Percentiles rank a stretch among this genome's conserved stretches.
These are phyloP conservation scores for Fusarium devonianum DNA, from an alignment of 2,329 filamentous ascomycete species.

Conservation along the genomic window DNA sequence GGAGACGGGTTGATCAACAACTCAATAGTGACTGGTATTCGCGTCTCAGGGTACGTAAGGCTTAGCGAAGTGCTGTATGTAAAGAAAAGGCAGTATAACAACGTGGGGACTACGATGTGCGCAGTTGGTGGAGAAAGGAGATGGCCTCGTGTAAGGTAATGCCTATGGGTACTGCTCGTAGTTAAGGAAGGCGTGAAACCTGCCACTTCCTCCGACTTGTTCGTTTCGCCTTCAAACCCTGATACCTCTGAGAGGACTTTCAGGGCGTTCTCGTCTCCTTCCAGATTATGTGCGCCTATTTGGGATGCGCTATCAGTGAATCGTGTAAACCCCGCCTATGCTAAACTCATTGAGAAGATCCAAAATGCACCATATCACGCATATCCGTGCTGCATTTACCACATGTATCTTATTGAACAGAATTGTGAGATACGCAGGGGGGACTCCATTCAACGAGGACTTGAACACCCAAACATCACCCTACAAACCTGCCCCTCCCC, in stretches of 20 bases:
- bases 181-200: not conserved
- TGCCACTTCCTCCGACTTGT: slow-evolving; percentile 10
- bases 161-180: not conserved
- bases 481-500: not conserved
- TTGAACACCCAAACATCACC: slow-evolving; percentile 4
- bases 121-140: slow-evolving; percentile 5
- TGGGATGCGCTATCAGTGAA: too few relatives aligned
- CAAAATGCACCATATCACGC: not conserved
- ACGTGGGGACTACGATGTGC: slow-evolving; percentile 11
- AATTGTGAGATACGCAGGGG: too few relatives aligned
- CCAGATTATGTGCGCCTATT: too few relatives aligned
- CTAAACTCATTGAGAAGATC: too few relatives aligned
- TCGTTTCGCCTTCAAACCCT: slow-evolving; percentile 16
- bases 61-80: slow-evolving; percentile 17
- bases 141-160: not conserved
- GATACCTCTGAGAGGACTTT: too few relatives aligned
- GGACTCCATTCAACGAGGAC: too few relatives aligned
- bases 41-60: slow-evolving; percentile 23
- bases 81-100: slow-evolving; percentile 1
- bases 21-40: slow-evolving; percentile 15
- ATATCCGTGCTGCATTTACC: not conserved
- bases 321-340: too few relatives aligned
- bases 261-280: too few relatives aligned
- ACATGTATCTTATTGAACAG: too few relatives aligned
- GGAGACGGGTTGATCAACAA: slow-evolving; percentile 28